A percentile compares a stretch with the other conserved stretches of the same genome.
Conservation (phyloP, 2,329 filamentous ascomycete genomes). For the Paraphaeosphaeria sporulosa region DNA sequence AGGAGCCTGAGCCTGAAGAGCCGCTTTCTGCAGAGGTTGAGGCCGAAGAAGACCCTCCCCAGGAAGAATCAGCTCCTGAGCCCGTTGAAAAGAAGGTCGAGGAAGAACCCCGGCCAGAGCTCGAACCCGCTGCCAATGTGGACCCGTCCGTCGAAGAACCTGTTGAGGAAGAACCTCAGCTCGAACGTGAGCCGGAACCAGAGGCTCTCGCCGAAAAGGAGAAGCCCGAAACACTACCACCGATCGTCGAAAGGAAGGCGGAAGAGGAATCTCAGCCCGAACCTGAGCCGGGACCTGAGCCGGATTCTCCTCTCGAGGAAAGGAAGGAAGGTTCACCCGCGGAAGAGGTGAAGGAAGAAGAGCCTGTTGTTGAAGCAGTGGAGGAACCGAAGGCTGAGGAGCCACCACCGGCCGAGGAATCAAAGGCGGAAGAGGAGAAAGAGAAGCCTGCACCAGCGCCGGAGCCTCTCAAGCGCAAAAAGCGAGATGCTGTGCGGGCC, state of each 20-base stretch:
- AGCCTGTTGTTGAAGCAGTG: background rate
- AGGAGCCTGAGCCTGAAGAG: constrained; percentile 12
- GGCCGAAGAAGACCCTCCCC: constrained; percentile 12
- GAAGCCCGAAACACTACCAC: background rate
- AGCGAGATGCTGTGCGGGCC: constrained; percentile 23
- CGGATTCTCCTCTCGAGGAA: constrained; percentile 8
- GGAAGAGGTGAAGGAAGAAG: constrained; percentile 1
- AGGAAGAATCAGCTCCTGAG: constrained; percentile 12
- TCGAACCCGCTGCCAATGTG: background rate
- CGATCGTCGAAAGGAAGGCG: constrained; percentile 1
- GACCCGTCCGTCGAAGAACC: background rate
- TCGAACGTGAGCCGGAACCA: background rate
- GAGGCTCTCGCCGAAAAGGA: constrained; percentile 1
- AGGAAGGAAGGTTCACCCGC: constrained; percentile 1
- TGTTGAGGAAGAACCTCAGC: background rate
- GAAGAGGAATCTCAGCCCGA: constrained; percentile 6
- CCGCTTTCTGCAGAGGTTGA: background rate
- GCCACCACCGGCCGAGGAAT: background rate
- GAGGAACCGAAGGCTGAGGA: constrained; percentile 2
- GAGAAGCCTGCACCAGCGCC: background rate
- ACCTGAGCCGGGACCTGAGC: constrained; percentile 2
- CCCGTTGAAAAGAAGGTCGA: constrained; percentile 13
- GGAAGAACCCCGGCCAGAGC: constrained; percentile 12
- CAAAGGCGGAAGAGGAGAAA: constrained; percentile 2
- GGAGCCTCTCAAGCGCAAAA: constrained; percentile 17